phyloP scores from a whole-genome alignment of 2,329 filamentous ascomycete genomes.

The Colletotrichum sp. region DNA sequence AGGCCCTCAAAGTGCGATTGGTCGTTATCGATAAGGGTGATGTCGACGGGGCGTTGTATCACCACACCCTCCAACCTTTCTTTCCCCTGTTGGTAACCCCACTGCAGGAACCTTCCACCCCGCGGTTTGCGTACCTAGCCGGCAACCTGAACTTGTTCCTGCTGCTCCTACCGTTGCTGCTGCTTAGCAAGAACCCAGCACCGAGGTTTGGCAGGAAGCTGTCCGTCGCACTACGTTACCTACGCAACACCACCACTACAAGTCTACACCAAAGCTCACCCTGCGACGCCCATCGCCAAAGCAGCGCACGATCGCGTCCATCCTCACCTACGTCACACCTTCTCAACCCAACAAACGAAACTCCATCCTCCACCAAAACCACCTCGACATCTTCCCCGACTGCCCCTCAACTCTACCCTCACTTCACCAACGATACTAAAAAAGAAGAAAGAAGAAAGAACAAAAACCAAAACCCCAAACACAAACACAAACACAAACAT shows the following conservation, averaged over 20 bases:
- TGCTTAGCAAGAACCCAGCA: not conserved
- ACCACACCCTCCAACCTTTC: not conserved
- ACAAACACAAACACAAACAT: constrained; percentile 46
- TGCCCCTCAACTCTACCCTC: not conserved
- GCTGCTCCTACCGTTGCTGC: not conserved
- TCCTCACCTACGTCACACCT: not conserved
- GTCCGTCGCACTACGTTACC: not conserved
- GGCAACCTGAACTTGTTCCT: not conserved
- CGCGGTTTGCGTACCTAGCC: not conserved
- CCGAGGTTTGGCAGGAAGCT: not conserved
- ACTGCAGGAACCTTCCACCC: constrained; percentile 17
- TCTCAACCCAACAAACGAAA: not conserved
- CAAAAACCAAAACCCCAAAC: no score
- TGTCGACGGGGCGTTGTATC: not conserved
- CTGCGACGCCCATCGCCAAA: not conserved
- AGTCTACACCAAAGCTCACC: not conserved
- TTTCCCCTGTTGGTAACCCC: not conserved
- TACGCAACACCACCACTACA: not conserved
- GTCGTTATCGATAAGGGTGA: not conserved
- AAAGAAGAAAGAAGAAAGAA: no score
- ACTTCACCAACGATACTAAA: not conserved
- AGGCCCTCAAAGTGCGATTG: not conserved
- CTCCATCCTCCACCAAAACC: not conserved
- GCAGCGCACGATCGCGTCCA: not conserved
- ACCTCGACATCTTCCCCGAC: not conserved